Conservation (phyloP, 768 basidiomycete species). For the Suillus decipiens region DNA sequence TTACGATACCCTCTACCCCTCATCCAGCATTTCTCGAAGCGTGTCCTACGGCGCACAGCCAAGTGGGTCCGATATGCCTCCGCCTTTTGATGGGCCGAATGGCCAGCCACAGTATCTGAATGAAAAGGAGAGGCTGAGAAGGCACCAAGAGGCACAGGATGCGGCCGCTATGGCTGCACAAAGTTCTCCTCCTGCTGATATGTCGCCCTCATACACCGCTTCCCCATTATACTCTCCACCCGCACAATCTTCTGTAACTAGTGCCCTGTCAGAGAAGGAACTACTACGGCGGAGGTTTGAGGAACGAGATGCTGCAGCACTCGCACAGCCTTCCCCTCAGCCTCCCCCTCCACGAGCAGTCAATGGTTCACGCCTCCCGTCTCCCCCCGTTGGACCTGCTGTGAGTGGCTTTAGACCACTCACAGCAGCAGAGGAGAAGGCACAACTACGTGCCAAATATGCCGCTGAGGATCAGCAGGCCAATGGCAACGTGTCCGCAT, state of each 20-base stretch:
- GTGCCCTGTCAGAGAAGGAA: conserved; percentile 55
- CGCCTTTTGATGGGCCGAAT: conserved; percentile 52
- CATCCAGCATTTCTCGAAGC: conserved; percentile 29
- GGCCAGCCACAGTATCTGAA: conserved; percentile 39
- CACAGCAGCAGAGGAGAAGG: conserved; percentile 82
- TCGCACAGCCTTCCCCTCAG: conserved; percentile 23
- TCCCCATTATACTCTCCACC: conserved; percentile 20
- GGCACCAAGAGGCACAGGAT: conserved; percentile 68
- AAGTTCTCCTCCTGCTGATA: conserved; percentile 20
- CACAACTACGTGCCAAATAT: conserved; percentile 61
- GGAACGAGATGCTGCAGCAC: conserved; percentile 49
- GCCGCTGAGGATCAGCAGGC: conserved; percentile 51
- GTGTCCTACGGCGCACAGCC: conserved; percentile 24
- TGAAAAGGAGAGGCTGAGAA: conserved; percentile 73
- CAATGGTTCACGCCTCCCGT: conserved; percentile 33
- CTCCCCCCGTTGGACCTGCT: conserved; percentile 31
- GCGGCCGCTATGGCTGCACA: conserved; percentile 45
- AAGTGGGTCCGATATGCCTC: conserved; percentile 43
- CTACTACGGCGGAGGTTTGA: conserved; percentile 55
- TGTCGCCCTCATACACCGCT: conserved; percentile 16
- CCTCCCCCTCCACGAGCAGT: conserved; percentile 27
- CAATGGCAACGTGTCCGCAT: conserved; percentile 20
- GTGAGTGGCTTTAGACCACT: conserved; percentile 37
- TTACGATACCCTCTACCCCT: conserved; percentile 63
- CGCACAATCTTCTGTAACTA: conserved; percentile 27